Evolutionary conservation across 2,329 filamentous ascomycete genomes (phyloP).

Genomic region (Zasmidium cellare): DNA sequence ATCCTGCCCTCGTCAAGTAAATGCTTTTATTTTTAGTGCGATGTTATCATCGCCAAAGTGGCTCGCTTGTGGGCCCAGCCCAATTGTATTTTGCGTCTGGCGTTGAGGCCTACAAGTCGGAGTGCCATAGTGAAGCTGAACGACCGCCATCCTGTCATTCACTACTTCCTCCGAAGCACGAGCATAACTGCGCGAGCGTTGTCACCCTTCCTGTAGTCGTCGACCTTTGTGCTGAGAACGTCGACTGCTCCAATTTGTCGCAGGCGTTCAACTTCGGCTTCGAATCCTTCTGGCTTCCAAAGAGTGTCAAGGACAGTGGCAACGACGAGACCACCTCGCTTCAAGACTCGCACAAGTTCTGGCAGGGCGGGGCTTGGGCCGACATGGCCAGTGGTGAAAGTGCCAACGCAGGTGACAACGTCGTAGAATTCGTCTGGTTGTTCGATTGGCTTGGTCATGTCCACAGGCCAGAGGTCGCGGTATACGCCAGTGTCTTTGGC

Average conservation of each 20-base stretch:
- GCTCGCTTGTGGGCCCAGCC: not conserved
- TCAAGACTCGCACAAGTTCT: conserved; percentile 54
- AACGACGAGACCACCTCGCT: conserved; percentile 50
- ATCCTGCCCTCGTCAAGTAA: not conserved
- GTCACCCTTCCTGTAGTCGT: conserved; percentile 33
- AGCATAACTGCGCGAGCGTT: conserved; percentile 24
- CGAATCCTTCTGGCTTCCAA: conserved; percentile 52
- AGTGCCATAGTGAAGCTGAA: not conserved
- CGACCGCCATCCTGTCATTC: not conserved
- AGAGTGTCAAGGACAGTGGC: conserved; percentile 54
- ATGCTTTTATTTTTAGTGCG: not conserved
- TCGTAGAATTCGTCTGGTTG: conserved; percentile 48
- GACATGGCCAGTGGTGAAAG: conserved; percentile 57
- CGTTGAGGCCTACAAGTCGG: not conserved
- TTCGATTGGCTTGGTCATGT: conserved; percentile 49
- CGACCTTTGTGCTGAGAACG: conserved; percentile 35
- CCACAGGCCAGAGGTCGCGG: conserved; percentile 44
- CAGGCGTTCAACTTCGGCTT: conserved; percentile 45
- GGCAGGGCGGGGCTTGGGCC: conserved; percentile 50
- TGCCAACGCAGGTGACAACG: conserved; percentile 55
- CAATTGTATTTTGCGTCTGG: not conserved
- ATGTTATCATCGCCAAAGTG: not conserved
- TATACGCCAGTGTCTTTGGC: conserved; percentile 53
- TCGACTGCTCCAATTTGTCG: conserved; percentile 36
- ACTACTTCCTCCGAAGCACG: conserved; percentile 25